These are phyloP conservation scores for Pseudoperonospora humuli DNA, from an alignment of 352 stramenopile genomes.

Conservation along the genomic window DNA sequence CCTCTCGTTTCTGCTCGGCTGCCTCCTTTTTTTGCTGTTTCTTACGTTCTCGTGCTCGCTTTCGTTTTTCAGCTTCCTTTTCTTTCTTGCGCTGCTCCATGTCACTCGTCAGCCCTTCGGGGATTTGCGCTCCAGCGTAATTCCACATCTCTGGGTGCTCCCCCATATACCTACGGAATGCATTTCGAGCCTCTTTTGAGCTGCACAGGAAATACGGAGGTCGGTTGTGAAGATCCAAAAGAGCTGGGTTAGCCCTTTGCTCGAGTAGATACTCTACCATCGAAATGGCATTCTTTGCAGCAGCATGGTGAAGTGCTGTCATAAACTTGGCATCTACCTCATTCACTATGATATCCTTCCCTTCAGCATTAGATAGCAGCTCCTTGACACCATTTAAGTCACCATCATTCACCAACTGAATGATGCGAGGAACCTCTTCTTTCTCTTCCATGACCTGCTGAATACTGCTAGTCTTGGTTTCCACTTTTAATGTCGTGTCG, in stretches of 20 bases:
- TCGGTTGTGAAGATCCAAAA: slow-evolving; percentile 72
- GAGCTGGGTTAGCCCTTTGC: slow-evolving; percentile 75
- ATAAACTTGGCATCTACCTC: slow-evolving; percentile 54
- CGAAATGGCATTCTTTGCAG: slow-evolving; percentile 32
- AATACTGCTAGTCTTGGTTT: slow-evolving; percentile 3
- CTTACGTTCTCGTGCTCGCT: slow-evolving; percentile 85
- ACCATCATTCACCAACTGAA: slow-evolving; percentile 33
- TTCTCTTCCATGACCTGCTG: slow-evolving; percentile 6
- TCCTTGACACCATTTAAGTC: slow-evolving; percentile 32
- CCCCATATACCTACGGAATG: slow-evolving; percentile 84
- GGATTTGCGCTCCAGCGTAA: slow-evolving; percentile 64
- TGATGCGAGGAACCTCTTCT: slow-evolving; percentile 26
- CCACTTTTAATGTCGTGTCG: background rate
- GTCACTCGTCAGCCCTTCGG: slow-evolving; percentile 59
- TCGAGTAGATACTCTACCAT: slow-evolving; percentile 74
- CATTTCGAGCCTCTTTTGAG: slow-evolving; percentile 86
- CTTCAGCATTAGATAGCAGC: slow-evolving; percentile 23
- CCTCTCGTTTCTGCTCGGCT: slow-evolving; percentile 54
- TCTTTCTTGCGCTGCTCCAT: slow-evolving; percentile 84
- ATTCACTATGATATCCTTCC: slow-evolving; percentile 35
- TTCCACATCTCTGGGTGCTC: slow-evolving; percentile 77
- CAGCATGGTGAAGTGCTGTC: slow-evolving; percentile 72
- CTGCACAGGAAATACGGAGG: slow-evolving; percentile 86
- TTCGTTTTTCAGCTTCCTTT: slow-evolving; percentile 84
- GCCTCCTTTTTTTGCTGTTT: slow-evolving; percentile 84